Conservation (phyloP, 148 eudicot species). For the Chenopodium album region DNA sequence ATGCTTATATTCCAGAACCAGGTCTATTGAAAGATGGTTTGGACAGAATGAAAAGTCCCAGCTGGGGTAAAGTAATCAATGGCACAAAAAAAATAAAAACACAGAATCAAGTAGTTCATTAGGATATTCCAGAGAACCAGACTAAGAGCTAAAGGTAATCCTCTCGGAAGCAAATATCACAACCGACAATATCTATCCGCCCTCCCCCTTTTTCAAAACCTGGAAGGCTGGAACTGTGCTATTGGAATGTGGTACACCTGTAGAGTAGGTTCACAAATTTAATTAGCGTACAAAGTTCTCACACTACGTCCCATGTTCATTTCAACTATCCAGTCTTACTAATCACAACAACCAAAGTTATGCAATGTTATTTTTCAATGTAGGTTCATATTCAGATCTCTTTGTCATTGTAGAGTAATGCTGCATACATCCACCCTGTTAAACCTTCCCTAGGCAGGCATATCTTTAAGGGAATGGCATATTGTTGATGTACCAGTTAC, state of each 20-base stretch:
- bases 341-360: not conserved
- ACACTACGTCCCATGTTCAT: not conserved
- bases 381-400: not conserved
- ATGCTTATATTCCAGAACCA: not conserved
- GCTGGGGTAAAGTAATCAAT: not conserved
- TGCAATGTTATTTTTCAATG: not conserved
- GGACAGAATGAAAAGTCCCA: not conserved
- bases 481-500: not conserved
- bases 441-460: not conserved
- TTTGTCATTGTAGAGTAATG: not conserved
- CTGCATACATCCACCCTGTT: not conserved
- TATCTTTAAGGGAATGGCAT: not conserved
- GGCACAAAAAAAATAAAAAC: not conserved
- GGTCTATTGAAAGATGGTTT: not conserved
- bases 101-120: not conserved
- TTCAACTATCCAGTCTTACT: not conserved
- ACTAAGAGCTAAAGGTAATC: not conserved
- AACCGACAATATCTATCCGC: not conserved
- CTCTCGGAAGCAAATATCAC: not conserved
- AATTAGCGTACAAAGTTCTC: not conserved
- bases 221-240: not conserved
- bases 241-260: not conserved
- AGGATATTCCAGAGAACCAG: not conserved
- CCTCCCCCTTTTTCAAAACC: not conserved
- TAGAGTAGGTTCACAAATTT: not conserved